A percentile compares a stretch with the other conserved stretches of the same genome.
These are phyloP conservation scores for Jatropha curcas DNA, from an alignment of 345 rosid species.

Conservation along the genomic window DNA sequence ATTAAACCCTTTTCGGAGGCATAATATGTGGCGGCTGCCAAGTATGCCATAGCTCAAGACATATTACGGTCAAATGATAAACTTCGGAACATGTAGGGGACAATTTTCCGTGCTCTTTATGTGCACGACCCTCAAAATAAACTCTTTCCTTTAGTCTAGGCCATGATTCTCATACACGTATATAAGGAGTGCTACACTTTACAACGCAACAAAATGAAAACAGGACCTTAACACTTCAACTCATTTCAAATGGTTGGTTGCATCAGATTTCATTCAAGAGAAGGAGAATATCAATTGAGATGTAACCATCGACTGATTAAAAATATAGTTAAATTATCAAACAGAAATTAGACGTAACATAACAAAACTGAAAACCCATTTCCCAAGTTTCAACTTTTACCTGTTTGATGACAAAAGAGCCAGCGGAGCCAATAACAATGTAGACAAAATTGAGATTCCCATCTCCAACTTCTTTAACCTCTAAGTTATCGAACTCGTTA, in stretches of 20 bases:
- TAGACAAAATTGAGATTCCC: slow-evolving; percentile 92
- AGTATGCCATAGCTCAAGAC: slow-evolving; percentile 96
- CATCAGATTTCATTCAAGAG: not conserved
- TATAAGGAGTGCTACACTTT: slow-evolving; percentile 81
- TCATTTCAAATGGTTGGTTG: too few species aligned
- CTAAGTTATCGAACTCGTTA: slow-evolving; percentile 53
- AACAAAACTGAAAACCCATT: not conserved
- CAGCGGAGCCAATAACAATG: slow-evolving; percentile 62
- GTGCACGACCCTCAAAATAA: slow-evolving; percentile 67
- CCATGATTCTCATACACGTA: slow-evolving; percentile 95
- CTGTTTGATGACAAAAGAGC: slow-evolving; percentile 90
- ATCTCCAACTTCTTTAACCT: slow-evolving; percentile 90
- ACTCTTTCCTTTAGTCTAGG: slow-evolving; percentile 96
- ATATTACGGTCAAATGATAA: slow-evolving; percentile 81
- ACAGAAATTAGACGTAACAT: too few species aligned
- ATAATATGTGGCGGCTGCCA: slow-evolving; percentile 94
- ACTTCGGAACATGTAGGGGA: slow-evolving; percentile 91
- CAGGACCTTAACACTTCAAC: not conserved
- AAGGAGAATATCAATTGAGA: not conserved
- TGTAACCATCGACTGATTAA: not conserved
- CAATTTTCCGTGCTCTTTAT: slow-evolving; percentile 63
- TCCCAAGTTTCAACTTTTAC: slow-evolving; percentile 19
- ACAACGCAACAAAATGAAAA: not conserved
- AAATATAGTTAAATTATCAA: too few species aligned
- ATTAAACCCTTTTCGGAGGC: slow-evolving; percentile 86